Base-by-base conservation (phyloP, 441 rosid species). In the Corymbia calophylla region DNA sequence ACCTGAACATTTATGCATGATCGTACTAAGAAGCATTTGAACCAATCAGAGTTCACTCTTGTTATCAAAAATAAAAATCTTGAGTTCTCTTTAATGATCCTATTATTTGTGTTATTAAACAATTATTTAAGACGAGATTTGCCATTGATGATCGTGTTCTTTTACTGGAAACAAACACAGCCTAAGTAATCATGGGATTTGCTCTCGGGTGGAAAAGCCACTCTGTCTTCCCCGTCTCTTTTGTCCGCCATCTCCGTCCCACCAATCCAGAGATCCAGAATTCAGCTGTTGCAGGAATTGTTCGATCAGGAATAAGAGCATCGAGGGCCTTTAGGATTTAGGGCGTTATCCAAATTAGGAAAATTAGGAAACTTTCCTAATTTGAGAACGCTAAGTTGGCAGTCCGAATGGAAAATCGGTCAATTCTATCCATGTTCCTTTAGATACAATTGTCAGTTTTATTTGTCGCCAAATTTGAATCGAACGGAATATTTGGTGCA, bases 1-100 rank as follows among this genome's bases (percentile, higher is more conserved):
- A 94, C 91, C 64, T 97, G 87, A 91, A 92, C 89, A 87, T 92
- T 31, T 96, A 84, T 73, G 73, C 73, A 64, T 64, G 39, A 64
- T 64, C 10, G 19, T n/a, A n/a, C 73, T n/a, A 64, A n/a, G 77
- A 66, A 66, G 39, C 53, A 49, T 51, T 51, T 12, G 53, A 51
- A 51, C 53, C 53, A 11, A 51, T 51, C 15, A 51, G 53, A 51
- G 53, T 11, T 11, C 53, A 51, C 53, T 51, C 53, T 51, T 11
- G 53, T 13, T 51, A 11, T 51, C 53, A 51, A 51, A 51, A 12
- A 51, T 10, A 51, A 49, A 49, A 51, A 51, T 51, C 53, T 51
- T 51, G 15, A 51, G 53, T 4, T 51, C 53, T 51, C 53, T 51
- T 2, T 51, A 11, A 11, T 13, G 15, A 51, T 11, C 44, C 53